These are phyloP conservation scores for Aleurites moluccanus DNA, from an alignment of 441 rosid genomes.

Conservation along the genomic window DNA sequence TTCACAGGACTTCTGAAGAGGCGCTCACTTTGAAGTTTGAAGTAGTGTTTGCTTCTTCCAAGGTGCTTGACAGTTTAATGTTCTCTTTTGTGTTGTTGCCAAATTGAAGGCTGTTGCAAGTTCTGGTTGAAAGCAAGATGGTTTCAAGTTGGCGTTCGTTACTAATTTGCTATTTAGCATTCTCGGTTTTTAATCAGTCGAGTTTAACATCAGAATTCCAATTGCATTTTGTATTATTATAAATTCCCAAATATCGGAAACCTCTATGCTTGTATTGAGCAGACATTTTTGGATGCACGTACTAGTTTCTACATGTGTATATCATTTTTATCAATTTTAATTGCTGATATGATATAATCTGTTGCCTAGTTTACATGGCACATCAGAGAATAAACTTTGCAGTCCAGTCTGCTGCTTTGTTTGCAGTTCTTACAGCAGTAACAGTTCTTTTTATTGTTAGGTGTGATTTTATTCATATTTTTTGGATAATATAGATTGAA, in stretches of 20 bases:
- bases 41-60: conserved; percentile 1
- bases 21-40: conserved; percentile 9
- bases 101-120: neutral
- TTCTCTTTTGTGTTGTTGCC: neutral
- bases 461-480: too few relatives aligned
- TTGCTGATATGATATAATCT: neutral
- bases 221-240: neutral
- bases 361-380: neutral
- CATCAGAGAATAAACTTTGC: neutral
- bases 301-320: neutral
- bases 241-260: neutral
- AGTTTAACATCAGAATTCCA: neutral
- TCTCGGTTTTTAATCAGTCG: neutral
- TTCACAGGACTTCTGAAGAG: neutral
- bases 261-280: neutral
- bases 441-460: too few relatives aligned
- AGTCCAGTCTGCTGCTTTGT: neutral
- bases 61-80: neutral
- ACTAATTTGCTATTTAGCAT: too few relatives aligned
- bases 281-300: neutral
- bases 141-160: neutral
- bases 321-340: neutral
- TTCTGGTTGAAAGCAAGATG: conserved; percentile 16
- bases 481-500: too few relatives aligned
- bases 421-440: neutral